Conservation (phyloP, 352 stramenopile species). For the Phytopythium delawarense region DNA sequence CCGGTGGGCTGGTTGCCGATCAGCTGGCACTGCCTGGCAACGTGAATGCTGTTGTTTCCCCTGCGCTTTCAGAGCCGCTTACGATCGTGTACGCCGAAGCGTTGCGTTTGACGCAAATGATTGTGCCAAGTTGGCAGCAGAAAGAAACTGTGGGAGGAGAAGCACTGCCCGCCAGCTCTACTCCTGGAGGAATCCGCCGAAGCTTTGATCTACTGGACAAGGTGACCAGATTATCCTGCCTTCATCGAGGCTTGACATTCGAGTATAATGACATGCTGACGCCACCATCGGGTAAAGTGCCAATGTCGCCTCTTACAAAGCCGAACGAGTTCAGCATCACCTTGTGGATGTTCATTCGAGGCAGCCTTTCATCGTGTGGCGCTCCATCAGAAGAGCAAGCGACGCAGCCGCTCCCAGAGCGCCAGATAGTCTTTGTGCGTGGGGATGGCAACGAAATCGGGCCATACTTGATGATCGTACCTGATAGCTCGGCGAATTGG, state of each 20-base stretch:
- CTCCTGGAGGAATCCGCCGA: constrained; percentile 19
- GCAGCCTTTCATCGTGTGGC: neutral
- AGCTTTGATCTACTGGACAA: constrained; percentile 74
- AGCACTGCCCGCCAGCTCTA: neutral
- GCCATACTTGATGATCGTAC: constrained; percentile 52
- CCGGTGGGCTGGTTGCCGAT: constrained; percentile 15
- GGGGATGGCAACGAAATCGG: constrained; percentile 54
- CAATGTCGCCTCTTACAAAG: constrained; percentile 60
- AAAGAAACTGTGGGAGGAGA: neutral
- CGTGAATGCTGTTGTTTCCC: neutral
- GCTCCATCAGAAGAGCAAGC: neutral
- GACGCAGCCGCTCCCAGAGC: constrained; percentile 14
- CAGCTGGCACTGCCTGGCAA: neutral
- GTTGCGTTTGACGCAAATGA: constrained; percentile 9
- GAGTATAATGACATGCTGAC: constrained; percentile 52
- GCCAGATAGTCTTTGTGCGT: constrained; percentile 69
- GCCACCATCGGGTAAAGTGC: constrained; percentile 3
- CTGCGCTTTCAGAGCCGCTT: constrained; percentile 13
- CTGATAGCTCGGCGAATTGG: constrained; percentile 40
- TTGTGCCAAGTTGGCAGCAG: neutral
- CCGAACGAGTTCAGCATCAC: constrained; percentile 86
- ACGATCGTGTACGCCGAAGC: constrained; percentile 25
- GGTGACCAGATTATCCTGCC: constrained; percentile 49
- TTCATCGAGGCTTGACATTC: constrained; percentile 54
- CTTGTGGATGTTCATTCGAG: constrained; percentile 71